Conservation (phyloP, 1,284 basidiomycete species). For the Ceratobasidium theobromae region DNA sequence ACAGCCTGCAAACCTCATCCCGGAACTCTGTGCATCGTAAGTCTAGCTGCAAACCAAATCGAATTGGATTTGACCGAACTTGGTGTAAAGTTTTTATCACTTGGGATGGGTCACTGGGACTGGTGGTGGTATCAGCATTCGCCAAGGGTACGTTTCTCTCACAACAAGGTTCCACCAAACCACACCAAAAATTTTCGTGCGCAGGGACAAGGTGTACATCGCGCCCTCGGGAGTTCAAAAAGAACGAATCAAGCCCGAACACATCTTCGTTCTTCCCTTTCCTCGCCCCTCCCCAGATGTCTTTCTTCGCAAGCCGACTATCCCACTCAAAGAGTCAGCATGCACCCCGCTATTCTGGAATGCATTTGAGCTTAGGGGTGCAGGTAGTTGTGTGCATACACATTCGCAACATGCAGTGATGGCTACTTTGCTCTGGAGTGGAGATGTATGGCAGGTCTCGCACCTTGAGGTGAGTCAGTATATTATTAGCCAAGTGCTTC, state of each 20-base stretch:
- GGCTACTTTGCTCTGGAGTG: constrained; percentile 75
- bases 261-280: constrained; percentile 85
- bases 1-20: constrained; percentile 81
- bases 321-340: constrained; percentile 72
- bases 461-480: constrained; percentile 57
- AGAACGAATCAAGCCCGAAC: constrained; percentile 73
- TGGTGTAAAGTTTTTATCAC: constrained; percentile 50
- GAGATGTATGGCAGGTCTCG: constrained; percentile 69
- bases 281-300: constrained; percentile 61
- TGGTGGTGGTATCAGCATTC: constrained; percentile 61
- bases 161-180: constrained; percentile 4
- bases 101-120: constrained; percentile 58
- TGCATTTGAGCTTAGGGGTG: constrained; percentile 73
- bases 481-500: background rate
- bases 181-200: background rate
- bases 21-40: constrained; percentile 62
- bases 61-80: constrained; percentile 21
- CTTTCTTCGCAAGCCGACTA: constrained; percentile 69
- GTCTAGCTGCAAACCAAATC: background rate
- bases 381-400: constrained; percentile 83
- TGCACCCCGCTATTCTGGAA: constrained; percentile 93
- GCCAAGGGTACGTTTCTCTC: constrained; percentile 56
- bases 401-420: constrained; percentile 86
- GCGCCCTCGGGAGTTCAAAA: constrained; percentile 88
- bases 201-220: constrained; percentile 76